These are phyloP conservation scores for Periglandula ipomoeae DNA, from an alignment of 2,329 filamentous ascomycete species.

Conservation along the genomic window DNA sequence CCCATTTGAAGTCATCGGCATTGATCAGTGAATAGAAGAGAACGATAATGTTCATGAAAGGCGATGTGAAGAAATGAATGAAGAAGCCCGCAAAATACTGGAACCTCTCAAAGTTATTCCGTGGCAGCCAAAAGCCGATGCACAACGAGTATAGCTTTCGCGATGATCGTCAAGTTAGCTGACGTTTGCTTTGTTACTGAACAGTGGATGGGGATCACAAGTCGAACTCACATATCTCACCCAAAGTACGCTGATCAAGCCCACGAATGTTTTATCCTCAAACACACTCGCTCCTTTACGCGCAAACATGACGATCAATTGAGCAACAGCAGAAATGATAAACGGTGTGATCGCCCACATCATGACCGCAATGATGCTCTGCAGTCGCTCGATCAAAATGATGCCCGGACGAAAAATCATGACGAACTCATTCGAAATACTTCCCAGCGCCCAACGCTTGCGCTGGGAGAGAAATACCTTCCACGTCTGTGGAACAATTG, in stretches of 20 bases:
- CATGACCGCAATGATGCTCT: conserved; percentile 35
- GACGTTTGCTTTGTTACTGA: neutral
- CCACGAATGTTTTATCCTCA: conserved; percentile 25
- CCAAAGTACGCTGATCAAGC: conserved; percentile 27
- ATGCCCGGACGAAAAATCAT: conserved; percentile 35
- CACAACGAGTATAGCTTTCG: conserved; percentile 30
- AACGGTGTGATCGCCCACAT: conserved; percentile 38
- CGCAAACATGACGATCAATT: conserved; percentile 26
- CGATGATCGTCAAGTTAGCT: neutral
- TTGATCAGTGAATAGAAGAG: conserved; percentile 31
- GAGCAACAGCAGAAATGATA: conserved; percentile 30
- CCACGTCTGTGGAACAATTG: conserved; percentile 34
- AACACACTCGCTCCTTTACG: conserved; percentile 23
- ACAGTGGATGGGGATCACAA: too few relatives aligned
- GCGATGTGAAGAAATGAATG: conserved; percentile 27
- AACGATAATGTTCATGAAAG: conserved; percentile 34
- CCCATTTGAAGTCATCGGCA: conserved; percentile 37
- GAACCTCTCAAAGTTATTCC: conserved; percentile 26
- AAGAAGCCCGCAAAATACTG: conserved; percentile 31
- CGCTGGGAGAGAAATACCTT: conserved; percentile 39
- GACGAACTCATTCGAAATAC: conserved; percentile 39
- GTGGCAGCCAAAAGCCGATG: conserved; percentile 32
- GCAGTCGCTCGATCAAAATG: conserved; percentile 32
- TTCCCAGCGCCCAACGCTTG: conserved; percentile 39
- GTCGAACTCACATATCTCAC: conserved; percentile 30